phyloP scores from a whole-genome alignment of 2,329 filamentous ascomycete genomes.

The Stenocarpella maydis region DNA sequence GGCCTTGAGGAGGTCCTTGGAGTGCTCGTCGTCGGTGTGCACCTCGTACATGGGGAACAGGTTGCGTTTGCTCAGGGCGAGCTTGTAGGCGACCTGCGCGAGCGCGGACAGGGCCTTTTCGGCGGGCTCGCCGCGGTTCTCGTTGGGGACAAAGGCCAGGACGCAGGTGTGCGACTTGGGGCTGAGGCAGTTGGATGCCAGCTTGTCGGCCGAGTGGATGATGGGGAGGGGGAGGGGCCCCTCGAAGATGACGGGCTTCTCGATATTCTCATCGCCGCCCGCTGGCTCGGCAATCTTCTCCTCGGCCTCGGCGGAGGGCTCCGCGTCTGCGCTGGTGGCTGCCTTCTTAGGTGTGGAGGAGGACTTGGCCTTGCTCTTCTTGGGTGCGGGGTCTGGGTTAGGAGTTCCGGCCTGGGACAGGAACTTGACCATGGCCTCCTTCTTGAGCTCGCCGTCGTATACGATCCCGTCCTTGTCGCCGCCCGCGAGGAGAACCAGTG shows the following conservation, averaged over 20 bases:
- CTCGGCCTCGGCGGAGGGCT: constrained; percentile 42
- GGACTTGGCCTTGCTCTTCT: constrained; percentile 53
- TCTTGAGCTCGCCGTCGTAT: constrained; percentile 87
- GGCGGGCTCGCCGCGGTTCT: constrained; percentile 56
- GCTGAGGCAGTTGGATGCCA: constrained; percentile 77
- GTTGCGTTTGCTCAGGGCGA: constrained; percentile 69
- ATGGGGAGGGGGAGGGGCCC: constrained; percentile 69
- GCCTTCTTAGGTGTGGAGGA: constrained; percentile 51
- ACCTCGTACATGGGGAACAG: constrained; percentile 87
- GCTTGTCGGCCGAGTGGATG: constrained; percentile 69
- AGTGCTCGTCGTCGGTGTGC: constrained; percentile 66
- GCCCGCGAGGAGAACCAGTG: constrained; percentile 80
- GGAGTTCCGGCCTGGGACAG: constrained; percentile 80
- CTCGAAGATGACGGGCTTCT: constrained; percentile 59
- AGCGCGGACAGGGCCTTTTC: constrained; percentile 69
- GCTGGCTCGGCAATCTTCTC: constrained; percentile 49
- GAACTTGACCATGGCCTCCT: constrained; percentile 82
- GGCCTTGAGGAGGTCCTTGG: constrained; percentile 61
- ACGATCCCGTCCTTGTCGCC: constrained; percentile 72
- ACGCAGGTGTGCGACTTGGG: constrained; percentile 84
- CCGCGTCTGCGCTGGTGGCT: constrained; percentile 44
- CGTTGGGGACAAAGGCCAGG: constrained; percentile 72
- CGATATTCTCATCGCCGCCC: constrained; percentile 57
- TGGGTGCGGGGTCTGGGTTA: constrained; percentile 76
- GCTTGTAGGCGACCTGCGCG: constrained; percentile 78